phyloP scores from a whole-genome alignment of 495 filamentous ascomycete species.

The Penicillium arizonense region DNA sequence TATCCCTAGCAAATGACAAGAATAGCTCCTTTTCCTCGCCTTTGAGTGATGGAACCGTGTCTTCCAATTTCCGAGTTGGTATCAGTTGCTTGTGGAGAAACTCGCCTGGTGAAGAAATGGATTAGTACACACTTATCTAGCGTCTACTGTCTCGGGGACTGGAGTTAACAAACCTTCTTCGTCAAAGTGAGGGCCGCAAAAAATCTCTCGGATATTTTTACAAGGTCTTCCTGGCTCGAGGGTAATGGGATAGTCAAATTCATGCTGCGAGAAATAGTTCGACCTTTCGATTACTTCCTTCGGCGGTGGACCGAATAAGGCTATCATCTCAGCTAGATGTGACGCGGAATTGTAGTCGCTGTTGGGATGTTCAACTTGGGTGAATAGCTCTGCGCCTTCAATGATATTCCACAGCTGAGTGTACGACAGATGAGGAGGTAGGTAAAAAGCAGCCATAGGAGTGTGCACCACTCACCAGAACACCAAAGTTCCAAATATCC shows the following conservation, averaged over 20 bases:
- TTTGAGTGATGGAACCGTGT: conserved; percentile 25
- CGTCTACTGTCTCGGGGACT: too few relatives aligned
- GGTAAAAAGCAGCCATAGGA: too few relatives aligned
- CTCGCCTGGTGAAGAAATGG: conserved; percentile 18
- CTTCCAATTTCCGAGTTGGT: conserved; percentile 23
- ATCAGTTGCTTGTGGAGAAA: conserved; percentile 30
- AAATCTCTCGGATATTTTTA: conserved; percentile 25
- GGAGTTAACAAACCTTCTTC: conserved; percentile 14
- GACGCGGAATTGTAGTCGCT: conserved; percentile 34
- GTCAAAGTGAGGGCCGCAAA: conserved; percentile 31
- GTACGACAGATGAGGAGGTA: too few relatives aligned
- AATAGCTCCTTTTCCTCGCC: conserved; percentile 34
- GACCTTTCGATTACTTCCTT: not conserved
- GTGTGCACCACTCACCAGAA: conserved; percentile 37
- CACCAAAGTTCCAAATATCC: conserved; percentile 50
- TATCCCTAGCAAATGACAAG: conserved; percentile 33
- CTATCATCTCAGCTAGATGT: conserved; percentile 48
- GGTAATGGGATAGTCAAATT: conserved; percentile 23
- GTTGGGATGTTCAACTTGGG: conserved; percentile 30
- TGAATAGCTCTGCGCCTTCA: conserved; percentile 47
- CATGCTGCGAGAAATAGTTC: conserved; percentile 3
- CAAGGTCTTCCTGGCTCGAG: conserved; percentile 24
- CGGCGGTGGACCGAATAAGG: conserved; percentile 45
- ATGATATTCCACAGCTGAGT: conserved; percentile 51
- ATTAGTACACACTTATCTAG: conserved; percentile 3